Evolutionary conservation across 306 rosid species (phyloP), one percentile per base, ranked within the genome.

Genomic region (Cucurbita pepo): DNA sequence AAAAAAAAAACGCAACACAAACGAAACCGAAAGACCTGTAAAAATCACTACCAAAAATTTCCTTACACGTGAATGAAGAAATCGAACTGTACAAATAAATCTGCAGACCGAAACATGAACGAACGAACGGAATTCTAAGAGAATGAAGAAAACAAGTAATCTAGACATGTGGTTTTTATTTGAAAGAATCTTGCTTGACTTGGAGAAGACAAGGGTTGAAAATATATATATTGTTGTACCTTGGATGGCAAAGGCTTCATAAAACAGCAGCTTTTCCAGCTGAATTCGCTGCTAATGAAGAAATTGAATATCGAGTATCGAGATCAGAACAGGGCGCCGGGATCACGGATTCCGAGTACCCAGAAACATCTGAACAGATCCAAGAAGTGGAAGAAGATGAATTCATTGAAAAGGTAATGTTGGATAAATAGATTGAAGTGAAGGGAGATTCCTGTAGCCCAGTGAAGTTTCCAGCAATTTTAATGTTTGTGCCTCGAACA

Each of bases 51-150:
- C 90, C 97, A 77, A 94, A 91, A 91, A 87, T 91, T 91, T 91
- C 91, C 88, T 88, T 91, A 84, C 92, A 89, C 89, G 81, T 89
- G 96, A 94, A 91, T 87, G 88, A 94, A 91, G 91, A 91, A 85
- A 82, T 91, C 89, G 82, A 86, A 85, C 99, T 94, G 99, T 94
- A 91, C 99, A 94, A 87, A 86, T 83, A 83, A 88, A 85, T 72
- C 51, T 81, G 92, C 84, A 77, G 84, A 81, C 80, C 53, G 85
- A 76, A 88, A 78, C 89, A 88, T 84, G 95, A 85, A 83, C 73
- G 75, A 88, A 87, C 78, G 87, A 21, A 21, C 22, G 22, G 82
- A 88, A 84, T 82, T 76, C 85, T 73, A 82, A 79, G 79, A 78
- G 76, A 84, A 82, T 75, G 85, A 77, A 82, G 69, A 71, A 30